These are phyloP conservation scores for Prunus dulcis DNA, from an alignment of 306 rosid genomes.

Conservation along the genomic window DNA sequence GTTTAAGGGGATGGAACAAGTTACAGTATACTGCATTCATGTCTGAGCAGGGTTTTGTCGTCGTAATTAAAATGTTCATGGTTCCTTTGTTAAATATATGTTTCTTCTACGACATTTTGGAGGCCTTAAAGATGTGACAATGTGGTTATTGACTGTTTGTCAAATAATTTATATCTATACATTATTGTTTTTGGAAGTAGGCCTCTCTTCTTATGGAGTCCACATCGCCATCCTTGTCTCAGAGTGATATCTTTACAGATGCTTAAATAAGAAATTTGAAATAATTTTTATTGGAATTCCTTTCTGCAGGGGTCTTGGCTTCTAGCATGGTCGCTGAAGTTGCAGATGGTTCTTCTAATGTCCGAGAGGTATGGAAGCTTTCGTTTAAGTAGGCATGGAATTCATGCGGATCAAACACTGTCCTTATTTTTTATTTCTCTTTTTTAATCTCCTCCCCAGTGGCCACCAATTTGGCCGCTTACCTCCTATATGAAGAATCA, in stretches of 20 bases:
- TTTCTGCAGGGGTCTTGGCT: slow-evolving; percentile 58
- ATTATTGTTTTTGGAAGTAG: no score
- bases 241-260: no score
- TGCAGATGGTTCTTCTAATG: slow-evolving; percentile 90
- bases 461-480: neutral
- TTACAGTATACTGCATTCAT: neutral
- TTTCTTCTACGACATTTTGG: neutral
- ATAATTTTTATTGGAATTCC: no score
- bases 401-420: neutral
- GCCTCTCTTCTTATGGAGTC: no score
- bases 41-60: neutral
- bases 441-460: no score
- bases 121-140: no score
- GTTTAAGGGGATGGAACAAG: no score
- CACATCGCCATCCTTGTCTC: no score
- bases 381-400: slow-evolving; percentile 45
- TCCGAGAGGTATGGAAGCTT: slow-evolving; percentile 94
- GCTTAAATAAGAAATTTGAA: no score
- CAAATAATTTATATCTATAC: no score
- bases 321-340: slow-evolving; percentile 68
- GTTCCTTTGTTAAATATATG: neutral
- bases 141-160: no score
- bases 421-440: no score
- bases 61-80: neutral
- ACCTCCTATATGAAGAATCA: neutral